Conservation (phyloP, 768 basidiomycete genomes). For the Sporobolomyces phaffii region DNA sequence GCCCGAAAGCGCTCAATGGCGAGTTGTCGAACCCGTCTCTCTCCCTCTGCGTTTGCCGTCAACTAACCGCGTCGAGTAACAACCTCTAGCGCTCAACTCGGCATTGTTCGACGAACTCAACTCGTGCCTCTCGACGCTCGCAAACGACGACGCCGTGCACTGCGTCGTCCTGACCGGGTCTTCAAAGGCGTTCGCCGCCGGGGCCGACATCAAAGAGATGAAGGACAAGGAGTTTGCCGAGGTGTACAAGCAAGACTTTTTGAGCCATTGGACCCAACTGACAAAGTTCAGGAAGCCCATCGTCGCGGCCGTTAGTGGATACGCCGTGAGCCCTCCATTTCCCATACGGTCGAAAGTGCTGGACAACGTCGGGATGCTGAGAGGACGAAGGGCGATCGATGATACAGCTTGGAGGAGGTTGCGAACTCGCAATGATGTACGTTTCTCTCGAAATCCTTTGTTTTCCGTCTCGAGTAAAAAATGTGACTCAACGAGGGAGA, state of each 20-base stretch:
- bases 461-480: background rate
- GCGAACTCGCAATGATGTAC: constrained; percentile 87
- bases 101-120: constrained; percentile 57
- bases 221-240: constrained; percentile 88
- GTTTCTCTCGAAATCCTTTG: background rate
- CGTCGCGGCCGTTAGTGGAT: constrained; percentile 92
- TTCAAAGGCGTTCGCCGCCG: constrained; percentile 87
- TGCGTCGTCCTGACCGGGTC: constrained; percentile 90
- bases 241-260: constrained; percentile 76
- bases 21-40: background rate
- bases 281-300: constrained; percentile 77
- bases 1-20: constrained; percentile 66
- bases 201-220: constrained; percentile 99
- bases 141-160: constrained; percentile 64
- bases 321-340: constrained; percentile 55
- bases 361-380: too few relatives aligned
- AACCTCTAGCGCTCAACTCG: constrained; percentile 44
- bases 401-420: constrained; percentile 96
- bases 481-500: background rate
- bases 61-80: constrained; percentile 40
- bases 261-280: constrained; percentile 71
- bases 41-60: too few relatives aligned
- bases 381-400: too few relatives aligned
- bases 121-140: constrained; percentile 68
- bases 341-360: background rate